A percentile compares a stretch with the other conserved stretches of the same genome.
phyloP scores from a whole-genome alignment of 176 grass and related monocot genomes.

The Carex myosuroides region DNA sequence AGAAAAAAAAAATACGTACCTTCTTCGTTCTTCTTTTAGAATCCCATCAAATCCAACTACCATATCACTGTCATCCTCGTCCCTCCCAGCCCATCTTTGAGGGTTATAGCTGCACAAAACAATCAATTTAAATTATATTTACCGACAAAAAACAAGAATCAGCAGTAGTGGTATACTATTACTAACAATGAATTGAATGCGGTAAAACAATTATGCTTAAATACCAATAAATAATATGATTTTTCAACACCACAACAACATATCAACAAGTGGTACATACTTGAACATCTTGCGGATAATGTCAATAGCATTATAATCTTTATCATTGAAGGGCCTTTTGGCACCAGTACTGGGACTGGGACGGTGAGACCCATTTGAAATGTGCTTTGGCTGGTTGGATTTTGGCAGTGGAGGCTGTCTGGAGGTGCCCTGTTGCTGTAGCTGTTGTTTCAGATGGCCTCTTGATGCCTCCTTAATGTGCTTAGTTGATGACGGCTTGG shows the following conservation, averaged over 20 bases:
- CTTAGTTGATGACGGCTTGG: neutral
- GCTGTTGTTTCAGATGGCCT: constrained; percentile 1
- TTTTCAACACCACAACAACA: neutral
- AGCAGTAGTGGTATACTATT: neutral
- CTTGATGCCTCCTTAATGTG: neutral
- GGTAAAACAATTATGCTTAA: neutral
- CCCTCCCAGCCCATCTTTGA: constrained; percentile 33
- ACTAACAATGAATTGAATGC: neutral
- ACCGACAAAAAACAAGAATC: neutral
- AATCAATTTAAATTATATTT: neutral
- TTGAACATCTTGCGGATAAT: constrained; percentile 40
- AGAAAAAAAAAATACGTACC: constrained; percentile 31
- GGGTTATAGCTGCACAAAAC: constrained; percentile 64
- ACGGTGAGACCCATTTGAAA: constrained; percentile 12
- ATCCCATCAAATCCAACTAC: constrained; percentile 58
- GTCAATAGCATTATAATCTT: constrained; percentile 38
- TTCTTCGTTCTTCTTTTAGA: constrained; percentile 65
- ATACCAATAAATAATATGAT: neutral
- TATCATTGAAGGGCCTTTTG: constrained; percentile 34
- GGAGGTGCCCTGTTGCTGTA: neutral
- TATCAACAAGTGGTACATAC: constrained; percentile 20
- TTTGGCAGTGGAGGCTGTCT: constrained; percentile 14
- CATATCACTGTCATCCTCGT: constrained; percentile 72
- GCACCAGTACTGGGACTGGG: neutral
- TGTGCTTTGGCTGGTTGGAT: constrained; percentile 35